phyloP scores from a whole-genome alignment of 306 rosid species.

The Quercus suber region DNA sequence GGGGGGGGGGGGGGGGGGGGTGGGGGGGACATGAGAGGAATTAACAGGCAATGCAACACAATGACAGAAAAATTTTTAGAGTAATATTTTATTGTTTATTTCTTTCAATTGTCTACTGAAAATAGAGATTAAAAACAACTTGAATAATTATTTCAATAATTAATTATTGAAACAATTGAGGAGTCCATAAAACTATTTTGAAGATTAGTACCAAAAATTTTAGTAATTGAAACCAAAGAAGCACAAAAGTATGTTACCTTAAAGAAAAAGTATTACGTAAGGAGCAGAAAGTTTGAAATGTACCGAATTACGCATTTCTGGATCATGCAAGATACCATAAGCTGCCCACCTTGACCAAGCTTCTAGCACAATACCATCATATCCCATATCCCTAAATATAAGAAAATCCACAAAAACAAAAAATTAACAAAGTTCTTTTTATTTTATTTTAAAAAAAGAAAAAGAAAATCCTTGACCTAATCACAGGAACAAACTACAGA shows the following conservation, averaged over 20 bases:
- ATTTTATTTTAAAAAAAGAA: neutral
- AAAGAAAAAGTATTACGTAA: neutral
- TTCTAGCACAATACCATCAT: slow-evolving; percentile 91
- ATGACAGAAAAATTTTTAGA: neutral
- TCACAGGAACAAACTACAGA: slow-evolving; percentile 4
- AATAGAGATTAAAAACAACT: neutral
- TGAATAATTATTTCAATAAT: no score
- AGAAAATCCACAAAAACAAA: slow-evolving; percentile 14
- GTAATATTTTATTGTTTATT: neutral
- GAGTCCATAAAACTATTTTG: neutral
- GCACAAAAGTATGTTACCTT: slow-evolving; percentile 1
- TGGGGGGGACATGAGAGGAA: no score
- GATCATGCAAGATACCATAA: slow-evolving; percentile 72
- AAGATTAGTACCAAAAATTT: neutral
- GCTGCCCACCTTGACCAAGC: slow-evolving; percentile 99
- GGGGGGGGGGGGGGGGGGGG: no score
- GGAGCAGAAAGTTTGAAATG: slow-evolving; percentile 20
- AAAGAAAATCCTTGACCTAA: neutral
- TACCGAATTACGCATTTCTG: slow-evolving; percentile 69
- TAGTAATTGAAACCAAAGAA: slow-evolving; percentile 9
- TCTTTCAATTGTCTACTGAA: neutral
- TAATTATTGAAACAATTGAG: neutral
- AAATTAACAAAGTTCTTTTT: neutral
- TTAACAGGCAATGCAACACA: neutral
- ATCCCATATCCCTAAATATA: slow-evolving; percentile 80